Percentiles rank a stretch among this genome's conserved stretches.
Evolutionary conservation across 805 yeast genomes (phyloP).

Genomic region (Lipomyces yamadae): DNA sequence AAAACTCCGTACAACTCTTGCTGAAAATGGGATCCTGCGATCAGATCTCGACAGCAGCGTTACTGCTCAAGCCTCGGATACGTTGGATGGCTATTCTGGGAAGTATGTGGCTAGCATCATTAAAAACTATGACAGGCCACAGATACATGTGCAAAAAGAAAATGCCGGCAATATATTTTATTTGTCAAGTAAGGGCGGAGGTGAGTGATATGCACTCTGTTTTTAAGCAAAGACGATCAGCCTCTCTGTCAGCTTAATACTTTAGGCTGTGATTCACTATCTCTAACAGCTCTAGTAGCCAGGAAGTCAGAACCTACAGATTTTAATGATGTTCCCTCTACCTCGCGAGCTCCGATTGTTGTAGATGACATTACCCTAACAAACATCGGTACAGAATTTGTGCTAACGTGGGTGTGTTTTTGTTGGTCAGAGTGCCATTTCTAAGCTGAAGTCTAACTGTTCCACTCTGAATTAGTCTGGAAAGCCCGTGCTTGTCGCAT

Average conservation of each 20-base stretch:
- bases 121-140: background rate
- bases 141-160: background rate
- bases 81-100: background rate
- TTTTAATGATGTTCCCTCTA: background rate
- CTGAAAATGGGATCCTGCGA: conserved; percentile 5
- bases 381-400: conserved; percentile 5
- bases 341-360: background rate
- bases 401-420: background rate
- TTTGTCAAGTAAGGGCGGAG: background rate
- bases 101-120: background rate
- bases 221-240: background rate
- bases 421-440: background rate
- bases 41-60: background rate
- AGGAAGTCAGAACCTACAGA: background rate
- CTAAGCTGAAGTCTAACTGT: background rate
- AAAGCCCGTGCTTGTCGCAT: conserved; percentile 4
- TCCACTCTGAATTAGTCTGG: background rate
- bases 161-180: background rate
- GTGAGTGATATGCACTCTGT: background rate
- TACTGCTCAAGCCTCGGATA: background rate
- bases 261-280: background rate
- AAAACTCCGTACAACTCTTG: background rate
- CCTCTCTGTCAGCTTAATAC: background rate
- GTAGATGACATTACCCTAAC: background rate
- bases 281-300: conserved; percentile 1